Percentiles rank a stretch among this genome's conserved stretches.
These are phyloP conservation scores for Passiflora organensis DNA, from an alignment of 345 rosid genomes.

Conservation along the genomic window DNA sequence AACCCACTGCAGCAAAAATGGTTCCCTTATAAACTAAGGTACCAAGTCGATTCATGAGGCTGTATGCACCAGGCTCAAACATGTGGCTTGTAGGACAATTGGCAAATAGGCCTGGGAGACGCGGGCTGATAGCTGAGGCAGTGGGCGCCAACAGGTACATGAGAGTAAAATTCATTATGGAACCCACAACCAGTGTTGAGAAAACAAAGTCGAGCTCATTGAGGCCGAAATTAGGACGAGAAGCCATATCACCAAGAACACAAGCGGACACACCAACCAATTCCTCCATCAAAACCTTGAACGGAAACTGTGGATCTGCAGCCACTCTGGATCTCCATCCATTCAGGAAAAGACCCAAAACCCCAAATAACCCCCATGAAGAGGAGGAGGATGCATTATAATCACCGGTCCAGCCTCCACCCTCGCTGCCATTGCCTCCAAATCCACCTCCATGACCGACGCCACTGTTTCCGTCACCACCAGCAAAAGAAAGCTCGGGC, in stretches of 20 bases:
- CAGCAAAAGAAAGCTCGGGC: conserved; percentile 2
- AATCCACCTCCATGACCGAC: not conserved
- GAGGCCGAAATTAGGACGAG: conserved; percentile 93
- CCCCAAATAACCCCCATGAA: conserved; percentile 31
- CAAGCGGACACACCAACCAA: conserved; percentile 83
- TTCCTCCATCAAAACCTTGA: conserved; percentile 96
- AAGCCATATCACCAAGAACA: conserved; percentile 93
- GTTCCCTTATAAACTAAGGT: conserved; percentile 79
- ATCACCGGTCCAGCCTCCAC: not conserved
- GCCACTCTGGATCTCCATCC: conserved; percentile 94
- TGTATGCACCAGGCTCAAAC: conserved; percentile 76
- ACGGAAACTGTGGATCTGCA: conserved; percentile 93
- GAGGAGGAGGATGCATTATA: conserved; percentile 30
- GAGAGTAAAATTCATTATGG: conserved; percentile 76
- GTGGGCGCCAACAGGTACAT: conserved; percentile 96
- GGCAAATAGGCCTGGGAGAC: conserved; percentile 67
- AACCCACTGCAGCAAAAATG: conserved; percentile 80
- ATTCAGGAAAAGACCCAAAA: conserved; percentile 52
- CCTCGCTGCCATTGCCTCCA: not conserved
- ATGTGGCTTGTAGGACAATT: conserved; percentile 76
- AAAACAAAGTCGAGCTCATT: conserved; percentile 93
- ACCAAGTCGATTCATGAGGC: conserved; percentile 50
- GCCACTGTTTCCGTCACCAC: conserved; percentile 12
- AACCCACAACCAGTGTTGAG: conserved; percentile 85
- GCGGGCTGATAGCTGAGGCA: conserved; percentile 30